These are phyloP conservation scores for Phytophthora aleatoria DNA, from an alignment of 352 stramenopile species.

Conservation along the genomic window DNA sequence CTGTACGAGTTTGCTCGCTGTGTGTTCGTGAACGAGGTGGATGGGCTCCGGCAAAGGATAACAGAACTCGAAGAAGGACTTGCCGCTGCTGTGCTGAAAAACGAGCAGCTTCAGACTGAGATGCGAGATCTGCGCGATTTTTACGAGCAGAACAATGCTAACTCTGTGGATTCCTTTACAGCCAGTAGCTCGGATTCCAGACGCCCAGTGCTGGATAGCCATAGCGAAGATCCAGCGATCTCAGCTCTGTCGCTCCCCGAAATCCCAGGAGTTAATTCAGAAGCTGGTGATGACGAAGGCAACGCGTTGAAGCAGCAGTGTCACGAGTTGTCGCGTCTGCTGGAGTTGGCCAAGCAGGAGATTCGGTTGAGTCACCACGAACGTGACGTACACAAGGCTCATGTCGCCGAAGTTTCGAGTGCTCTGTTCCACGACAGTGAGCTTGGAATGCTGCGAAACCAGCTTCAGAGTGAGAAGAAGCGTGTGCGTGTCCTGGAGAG, in stretches of 20 bases:
- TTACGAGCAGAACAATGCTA: conserved; percentile 37
- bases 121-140: conserved; percentile 52
- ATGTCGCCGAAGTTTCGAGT: conserved; percentile 55
- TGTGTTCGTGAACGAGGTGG: conserved; percentile 40
- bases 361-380: conserved; percentile 72
- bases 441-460: conserved; percentile 49
- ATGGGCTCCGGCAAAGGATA: conserved; percentile 16
- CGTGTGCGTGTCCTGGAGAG: conserved; percentile 62
- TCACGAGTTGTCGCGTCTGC: conserved; percentile 50
- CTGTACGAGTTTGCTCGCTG: conserved; percentile 45
- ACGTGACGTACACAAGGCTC: conserved; percentile 50
- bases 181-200: conserved; percentile 1
- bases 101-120: conserved; percentile 44
- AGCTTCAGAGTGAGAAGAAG: conserved; percentile 67
- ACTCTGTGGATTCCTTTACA: conserved; percentile 11
- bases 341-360: conserved; percentile 79
- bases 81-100: conserved; percentile 13
- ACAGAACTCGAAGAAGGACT: conserved; percentile 19
- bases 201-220: conserved; percentile 1
- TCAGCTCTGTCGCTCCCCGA: conserved; percentile 11
- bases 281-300: conserved; percentile 18
- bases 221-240: conserved; percentile 24
- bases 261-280: neutral
- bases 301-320: conserved; percentile 48
- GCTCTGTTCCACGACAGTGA: conserved; percentile 58